phyloP scores from a whole-genome alignment of 2,329 filamentous ascomycete species.

The Colletotrichum echinochloae region DNA sequence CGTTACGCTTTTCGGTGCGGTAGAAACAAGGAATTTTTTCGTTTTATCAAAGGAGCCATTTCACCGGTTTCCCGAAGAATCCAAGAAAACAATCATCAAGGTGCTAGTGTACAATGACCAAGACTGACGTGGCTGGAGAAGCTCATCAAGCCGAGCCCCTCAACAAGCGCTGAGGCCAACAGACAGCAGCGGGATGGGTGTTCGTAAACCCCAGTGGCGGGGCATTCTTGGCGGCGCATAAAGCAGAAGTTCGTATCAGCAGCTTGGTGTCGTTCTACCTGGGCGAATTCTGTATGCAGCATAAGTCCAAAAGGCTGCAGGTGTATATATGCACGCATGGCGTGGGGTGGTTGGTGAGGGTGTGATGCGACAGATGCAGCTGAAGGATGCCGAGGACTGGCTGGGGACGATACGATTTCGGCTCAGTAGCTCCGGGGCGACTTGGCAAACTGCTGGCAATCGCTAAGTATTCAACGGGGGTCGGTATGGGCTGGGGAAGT shows the following conservation, averaged over 20 bases:
- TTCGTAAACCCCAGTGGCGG: constrained; percentile 27
- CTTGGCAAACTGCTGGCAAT: constrained; percentile 1
- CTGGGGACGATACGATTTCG: constrained; percentile 1
- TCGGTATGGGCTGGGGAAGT: neutral
- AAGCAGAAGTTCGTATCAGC: constrained; percentile 26
- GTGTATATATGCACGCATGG: neutral
- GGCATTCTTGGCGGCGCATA: constrained; percentile 6
- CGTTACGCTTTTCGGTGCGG: too few species aligned
- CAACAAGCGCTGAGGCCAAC: neutral
- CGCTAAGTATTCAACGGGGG: constrained; percentile 2
- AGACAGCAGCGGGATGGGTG: constrained; percentile 1
- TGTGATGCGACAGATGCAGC: constrained; percentile 24
- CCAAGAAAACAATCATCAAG: neutral
- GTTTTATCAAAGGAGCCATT: neutral
- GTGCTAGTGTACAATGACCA: neutral
- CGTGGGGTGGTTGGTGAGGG: constrained; percentile 23
- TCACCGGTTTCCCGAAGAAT: neutral
- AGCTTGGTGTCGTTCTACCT: constrained; percentile 13
- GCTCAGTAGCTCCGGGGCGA: constrained; percentile 8
- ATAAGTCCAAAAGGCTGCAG: constrained; percentile 21
- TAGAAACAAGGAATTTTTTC: neutral
- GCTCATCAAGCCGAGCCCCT: neutral
- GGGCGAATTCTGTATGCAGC: neutral
- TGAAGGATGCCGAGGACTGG: constrained; percentile 18
- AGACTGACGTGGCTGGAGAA: neutral